Evolutionary conservation across 2,329 filamentous ascomycete species (phyloP), one percentile per base, ranked within the genome.

Genomic region (Cladobotryum protrusum): DNA sequence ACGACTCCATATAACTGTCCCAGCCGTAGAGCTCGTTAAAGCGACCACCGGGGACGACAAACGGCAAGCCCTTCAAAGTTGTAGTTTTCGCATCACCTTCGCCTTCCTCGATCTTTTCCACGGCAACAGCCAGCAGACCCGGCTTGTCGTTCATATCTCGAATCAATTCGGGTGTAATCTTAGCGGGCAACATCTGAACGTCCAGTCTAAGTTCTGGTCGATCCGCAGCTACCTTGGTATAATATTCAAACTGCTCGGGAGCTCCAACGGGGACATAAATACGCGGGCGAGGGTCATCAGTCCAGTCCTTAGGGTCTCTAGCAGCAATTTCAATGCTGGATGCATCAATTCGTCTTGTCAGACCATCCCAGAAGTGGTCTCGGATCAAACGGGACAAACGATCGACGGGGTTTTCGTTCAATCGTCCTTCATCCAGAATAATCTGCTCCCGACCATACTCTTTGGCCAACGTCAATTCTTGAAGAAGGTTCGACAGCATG

Each of bases 21-120:
- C 93, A 99, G 43, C 92, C 92, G 65, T 99, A 99, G 18, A 99
- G 72, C 68, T 99, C 93, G 69, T 99, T 99, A 82, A 99, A 99
- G 29, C 93, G 83, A 19, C 93, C 93, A 52, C 93, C 93, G 0
- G 93, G 93, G 3, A 99, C 93, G n/a, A 97, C 90, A 60, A 97
- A 99, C 0, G 93, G 92, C 52, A 95, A 76, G 3, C 93, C 93
- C 34, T 78, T 77, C 37, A 95, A 73, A 3, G 85, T 86, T 63
- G 87, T 77, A 3, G 86, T 86, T 64, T 87, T 77, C 36, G 85
- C 85, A 3, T 86, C 87, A 19, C 72, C 72, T 35, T 62, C 61
- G 42, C 58, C 54, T 4, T 81, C 79, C 60, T 95, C 73, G 39
- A 80, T 76, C 63, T 91, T 82, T 60, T 93, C 86, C 83, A 96